These are phyloP conservation scores for Knufia petricola DNA, from an alignment of 2,329 filamentous ascomycete species.

Conservation along the genomic window DNA sequence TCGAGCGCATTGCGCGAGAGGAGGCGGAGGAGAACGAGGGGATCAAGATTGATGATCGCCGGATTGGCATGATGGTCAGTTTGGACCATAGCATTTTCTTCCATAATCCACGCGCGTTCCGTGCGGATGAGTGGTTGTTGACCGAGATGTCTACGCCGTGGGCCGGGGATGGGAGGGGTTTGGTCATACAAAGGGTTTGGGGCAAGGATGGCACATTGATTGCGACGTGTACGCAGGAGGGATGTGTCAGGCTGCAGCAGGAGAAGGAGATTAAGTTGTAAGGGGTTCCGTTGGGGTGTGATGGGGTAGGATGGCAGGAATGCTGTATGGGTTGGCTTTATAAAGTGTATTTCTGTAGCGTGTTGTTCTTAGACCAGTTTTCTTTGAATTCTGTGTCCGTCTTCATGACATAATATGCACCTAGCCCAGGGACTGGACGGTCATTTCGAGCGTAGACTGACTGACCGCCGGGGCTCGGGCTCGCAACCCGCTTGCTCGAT, in stretches of 20 bases:
- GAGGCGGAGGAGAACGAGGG: conserved; percentile 32
- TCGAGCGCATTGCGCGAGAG: conserved; percentile 35
- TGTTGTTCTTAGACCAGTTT: not conserved
- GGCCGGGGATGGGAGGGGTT: conserved; percentile 41
- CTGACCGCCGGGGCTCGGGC: too few relatives aligned
- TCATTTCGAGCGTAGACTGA: too few relatives aligned
- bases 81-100: conserved; percentile 45
- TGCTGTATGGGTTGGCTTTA: too few relatives aligned
- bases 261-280: conserved; percentile 25
- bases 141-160: conserved; percentile 42
- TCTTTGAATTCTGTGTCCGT: not conserved
- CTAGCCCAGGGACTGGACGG: too few relatives aligned
- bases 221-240: conserved; percentile 43
- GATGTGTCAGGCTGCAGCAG: conserved; percentile 39
- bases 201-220: conserved; percentile 39
- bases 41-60: conserved; percentile 13
- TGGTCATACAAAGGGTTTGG: conserved; percentile 42
- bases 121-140: conserved; percentile 44
- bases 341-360: not conserved
- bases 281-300: not conserved
- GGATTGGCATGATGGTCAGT: conserved; percentile 42
- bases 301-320: not conserved
- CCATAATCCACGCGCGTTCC: conserved; percentile 39
- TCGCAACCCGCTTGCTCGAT: too few relatives aligned
- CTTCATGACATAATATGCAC: too few relatives aligned